Conservation (phyloP, 768 basidiomycete species). For the Coprinopsis sp. region DNA sequence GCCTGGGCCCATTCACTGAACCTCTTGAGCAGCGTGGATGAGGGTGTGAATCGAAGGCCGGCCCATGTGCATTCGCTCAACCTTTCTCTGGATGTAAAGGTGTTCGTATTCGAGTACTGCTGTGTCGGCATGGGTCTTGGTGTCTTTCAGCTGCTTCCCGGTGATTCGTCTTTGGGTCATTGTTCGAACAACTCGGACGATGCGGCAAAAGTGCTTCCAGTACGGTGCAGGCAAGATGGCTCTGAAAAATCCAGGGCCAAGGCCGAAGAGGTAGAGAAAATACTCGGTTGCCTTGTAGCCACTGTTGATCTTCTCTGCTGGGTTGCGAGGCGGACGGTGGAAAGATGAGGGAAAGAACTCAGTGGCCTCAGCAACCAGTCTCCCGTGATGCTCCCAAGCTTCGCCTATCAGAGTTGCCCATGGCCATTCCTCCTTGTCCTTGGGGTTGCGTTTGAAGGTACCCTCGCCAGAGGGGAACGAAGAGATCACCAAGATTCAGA, state of each 20-base stretch:
- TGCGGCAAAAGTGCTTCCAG: conserved; percentile 28
- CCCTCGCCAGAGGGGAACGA: conserved; percentile 11
- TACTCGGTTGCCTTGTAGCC: conserved; percentile 8
- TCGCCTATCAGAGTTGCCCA: conserved; percentile 8
- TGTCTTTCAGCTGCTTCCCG: conserved; percentile 12
- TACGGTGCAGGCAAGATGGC: conserved; percentile 22
- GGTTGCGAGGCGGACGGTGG: conserved; percentile 7
- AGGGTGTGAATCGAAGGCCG: conserved; percentile 13
- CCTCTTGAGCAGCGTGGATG: conserved; percentile 19
- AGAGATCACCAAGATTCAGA: conserved; percentile 22
- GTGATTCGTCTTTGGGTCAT: conserved; percentile 22
- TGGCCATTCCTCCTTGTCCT: conserved; percentile 8
- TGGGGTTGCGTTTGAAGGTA: background rate
- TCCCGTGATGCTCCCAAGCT: conserved; percentile 11
- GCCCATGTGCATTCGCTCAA: conserved; percentile 4
- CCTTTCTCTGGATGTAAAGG: conserved; percentile 2
- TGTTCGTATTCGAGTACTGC: conserved; percentile 30
- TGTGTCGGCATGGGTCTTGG: conserved; percentile 18
- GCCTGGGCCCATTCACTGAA: conserved; percentile 9
- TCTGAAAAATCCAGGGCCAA: conserved; percentile 7
- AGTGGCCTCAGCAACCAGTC: conserved; percentile 7
- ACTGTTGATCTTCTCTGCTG: conserved; percentile 9
- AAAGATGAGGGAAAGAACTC: conserved; percentile 6
- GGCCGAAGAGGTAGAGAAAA: conserved; percentile 4
- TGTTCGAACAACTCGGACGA: conserved; percentile 22